These are phyloP conservation scores for Blastobotrys proliferans DNA, from an alignment of 1,139 yeast genomes.

Conservation along the genomic window DNA sequence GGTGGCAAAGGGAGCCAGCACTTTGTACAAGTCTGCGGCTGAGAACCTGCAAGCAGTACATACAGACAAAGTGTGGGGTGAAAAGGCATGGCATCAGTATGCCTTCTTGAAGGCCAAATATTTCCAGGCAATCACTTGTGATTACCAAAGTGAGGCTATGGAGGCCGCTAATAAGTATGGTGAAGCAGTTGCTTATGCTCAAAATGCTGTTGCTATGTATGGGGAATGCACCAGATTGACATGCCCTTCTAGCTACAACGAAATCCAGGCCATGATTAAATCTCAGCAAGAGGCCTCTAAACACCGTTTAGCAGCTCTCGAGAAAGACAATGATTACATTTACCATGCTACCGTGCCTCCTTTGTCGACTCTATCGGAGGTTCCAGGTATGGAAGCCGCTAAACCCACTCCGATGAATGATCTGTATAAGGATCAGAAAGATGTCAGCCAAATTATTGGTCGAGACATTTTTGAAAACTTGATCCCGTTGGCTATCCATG, in stretches of 20 bases:
- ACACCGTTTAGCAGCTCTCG: constrained; percentile 47
- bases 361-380: constrained; percentile 50
- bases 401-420: constrained; percentile 61
- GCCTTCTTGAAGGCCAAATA: constrained; percentile 43
- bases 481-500: constrained; percentile 83
- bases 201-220: constrained; percentile 40
- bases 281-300: constrained; percentile 34
- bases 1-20: constrained; percentile 60
- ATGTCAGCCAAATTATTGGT: constrained; percentile 48
- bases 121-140: constrained; percentile 47
- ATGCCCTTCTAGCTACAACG: constrained; percentile 23
- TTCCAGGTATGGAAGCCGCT: constrained; percentile 74
- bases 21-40: constrained; percentile 52
- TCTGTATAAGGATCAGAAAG: constrained; percentile 44
- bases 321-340: constrained; percentile 84
- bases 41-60: constrained; percentile 43
- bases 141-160: constrained; percentile 49
- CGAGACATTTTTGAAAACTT: constrained; percentile 65
- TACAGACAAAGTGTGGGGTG: constrained; percentile 50
- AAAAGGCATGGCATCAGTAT: constrained; percentile 45
- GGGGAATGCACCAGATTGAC: constrained; percentile 26
- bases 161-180: constrained; percentile 61
- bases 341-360: constrained; percentile 76
- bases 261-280: constrained; percentile 24
- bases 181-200: constrained; percentile 66